These are phyloP conservation scores for Penicillium psychrofluorescens DNA, from an alignment of 495 filamentous ascomycete species.

Conservation along the genomic window DNA sequence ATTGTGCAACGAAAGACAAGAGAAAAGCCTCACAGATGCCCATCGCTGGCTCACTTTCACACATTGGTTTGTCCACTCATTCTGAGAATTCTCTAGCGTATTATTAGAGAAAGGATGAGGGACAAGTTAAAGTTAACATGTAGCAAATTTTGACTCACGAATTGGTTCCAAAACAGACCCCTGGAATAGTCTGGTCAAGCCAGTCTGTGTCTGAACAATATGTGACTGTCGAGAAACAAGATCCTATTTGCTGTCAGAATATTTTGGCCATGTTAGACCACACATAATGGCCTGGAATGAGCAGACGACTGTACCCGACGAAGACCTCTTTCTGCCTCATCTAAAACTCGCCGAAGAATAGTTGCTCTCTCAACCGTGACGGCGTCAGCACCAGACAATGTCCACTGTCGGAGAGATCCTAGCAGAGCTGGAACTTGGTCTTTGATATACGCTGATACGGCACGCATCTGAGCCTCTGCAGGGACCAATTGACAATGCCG, in stretches of 20 bases:
- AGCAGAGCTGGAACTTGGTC: constrained; percentile 15
- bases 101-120: neutral
- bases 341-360: constrained; percentile 4
- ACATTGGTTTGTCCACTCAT: constrained; percentile 3
- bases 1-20: neutral
- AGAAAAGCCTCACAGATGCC: constrained; percentile 11
- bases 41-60: constrained; percentile 11
- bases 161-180: neutral
- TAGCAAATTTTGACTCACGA: neutral
- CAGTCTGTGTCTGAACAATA: neutral
- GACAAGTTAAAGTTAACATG: neutral
- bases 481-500: constrained; percentile 23
- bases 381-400: constrained; percentile 4
- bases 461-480: constrained; percentile 16
- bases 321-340: constrained; percentile 3
- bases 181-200: neutral
- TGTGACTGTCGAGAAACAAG: neutral
- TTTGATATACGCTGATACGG: constrained; percentile 12
- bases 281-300: neutral
- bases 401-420: constrained; percentile 18
- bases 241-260: neutral
- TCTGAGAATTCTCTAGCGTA: constrained; percentile 1
- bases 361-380: constrained; percentile 7
- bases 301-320: constrained; percentile 5
- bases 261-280: neutral